Conservation (phyloP, 768 basidiomycete genomes). For the Podaxis sp. region DNA sequence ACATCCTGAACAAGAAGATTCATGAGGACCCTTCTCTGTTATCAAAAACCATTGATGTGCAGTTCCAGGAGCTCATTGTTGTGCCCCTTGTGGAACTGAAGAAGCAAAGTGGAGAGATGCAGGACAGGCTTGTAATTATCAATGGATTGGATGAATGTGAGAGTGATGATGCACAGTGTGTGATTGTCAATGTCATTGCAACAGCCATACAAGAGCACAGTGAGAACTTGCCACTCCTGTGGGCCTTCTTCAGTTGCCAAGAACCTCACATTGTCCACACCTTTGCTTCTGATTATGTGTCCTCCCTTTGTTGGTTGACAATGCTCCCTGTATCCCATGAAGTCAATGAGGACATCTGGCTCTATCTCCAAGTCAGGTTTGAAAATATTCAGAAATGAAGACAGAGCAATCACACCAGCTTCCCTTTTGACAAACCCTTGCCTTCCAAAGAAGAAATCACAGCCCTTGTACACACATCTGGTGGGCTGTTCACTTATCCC, state of each 20-base stretch:
- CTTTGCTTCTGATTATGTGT: neutral
- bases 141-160: neutral
- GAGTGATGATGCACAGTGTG: neutral
- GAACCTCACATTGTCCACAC: neutral
- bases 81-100: too few species aligned
- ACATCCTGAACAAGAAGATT: neutral
- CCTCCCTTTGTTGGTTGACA: neutral
- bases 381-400: neutral
- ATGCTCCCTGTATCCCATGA: neutral
- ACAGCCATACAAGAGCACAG: neutral
- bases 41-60: neutral
- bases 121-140: neutral
- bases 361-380: neutral
- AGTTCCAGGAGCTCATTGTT: neutral
- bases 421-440: neutral
- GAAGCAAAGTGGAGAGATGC: too few species aligned
- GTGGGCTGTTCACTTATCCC: neutral
- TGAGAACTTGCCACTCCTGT: neutral
- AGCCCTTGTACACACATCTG: neutral
- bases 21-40: neutral
- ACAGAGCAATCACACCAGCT: neutral
- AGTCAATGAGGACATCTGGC: neutral
- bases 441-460: neutral
- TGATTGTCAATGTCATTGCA: neutral
- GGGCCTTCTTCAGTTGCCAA: slow-evolving; percentile 4